Percentiles rank a stretch among this genome's conserved stretches.
These are phyloP conservation scores for Cornus florida DNA, from an alignment of 148 eudicot species.

Conservation along the genomic window DNA sequence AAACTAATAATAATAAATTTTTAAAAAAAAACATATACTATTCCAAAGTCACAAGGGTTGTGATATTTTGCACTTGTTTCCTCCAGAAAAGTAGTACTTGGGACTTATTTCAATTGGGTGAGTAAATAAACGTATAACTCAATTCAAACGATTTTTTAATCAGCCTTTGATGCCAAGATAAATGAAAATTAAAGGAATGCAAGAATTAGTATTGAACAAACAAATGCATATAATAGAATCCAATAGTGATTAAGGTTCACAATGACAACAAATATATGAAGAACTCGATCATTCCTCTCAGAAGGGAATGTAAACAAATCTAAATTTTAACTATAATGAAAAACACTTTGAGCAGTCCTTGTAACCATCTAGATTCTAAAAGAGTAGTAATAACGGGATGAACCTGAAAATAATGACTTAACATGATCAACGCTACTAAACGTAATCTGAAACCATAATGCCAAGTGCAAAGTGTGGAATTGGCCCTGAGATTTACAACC, in stretches of 20 bases:
- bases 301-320: background rate
- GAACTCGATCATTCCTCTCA: background rate
- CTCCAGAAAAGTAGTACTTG: background rate
- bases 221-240: background rate
- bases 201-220: background rate
- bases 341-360: background rate
- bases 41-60: background rate
- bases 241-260: background rate
- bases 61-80: background rate
- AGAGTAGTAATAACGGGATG: slow-evolving; percentile 5
- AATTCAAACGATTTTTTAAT: background rate
- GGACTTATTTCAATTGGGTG: background rate
- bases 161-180: background rate
- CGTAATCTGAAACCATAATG: background rate
- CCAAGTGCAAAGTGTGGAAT: background rate
- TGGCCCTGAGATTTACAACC: slow-evolving; percentile 7
- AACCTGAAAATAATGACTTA: slow-evolving; percentile 17
- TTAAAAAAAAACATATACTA: too few relatives aligned
- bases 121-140: background rate
- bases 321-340: background rate
- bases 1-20: too few relatives aligned
- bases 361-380: slow-evolving; percentile 10
- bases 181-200: background rate
- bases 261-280: background rate
- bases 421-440: background rate